A percentile compares a stretch with the other conserved stretches of the same genome.
phyloP scores from a whole-genome alignment of 306 rosid genomes.

The Dryas alaskensis region DNA sequence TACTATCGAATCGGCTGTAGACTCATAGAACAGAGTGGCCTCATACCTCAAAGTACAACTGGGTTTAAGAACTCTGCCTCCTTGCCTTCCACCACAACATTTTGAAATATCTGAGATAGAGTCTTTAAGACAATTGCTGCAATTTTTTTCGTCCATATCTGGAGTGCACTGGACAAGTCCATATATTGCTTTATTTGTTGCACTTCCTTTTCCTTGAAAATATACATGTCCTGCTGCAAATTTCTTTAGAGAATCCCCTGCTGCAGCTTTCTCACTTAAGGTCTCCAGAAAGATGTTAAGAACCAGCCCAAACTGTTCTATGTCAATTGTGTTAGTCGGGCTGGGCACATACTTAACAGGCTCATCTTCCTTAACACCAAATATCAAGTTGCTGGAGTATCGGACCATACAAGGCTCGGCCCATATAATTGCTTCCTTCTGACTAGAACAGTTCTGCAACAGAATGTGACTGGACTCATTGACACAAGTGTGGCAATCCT shows the following conservation, averaged over 20 bases:
- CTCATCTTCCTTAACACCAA: neutral
- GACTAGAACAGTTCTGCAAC: neutral
- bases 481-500: neutral
- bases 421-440: conserved; percentile 11
- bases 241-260: too few relatives aligned
- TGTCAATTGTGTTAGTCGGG: neutral
- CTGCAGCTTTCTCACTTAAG: too few relatives aligned
- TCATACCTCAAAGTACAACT: conserved; percentile 20
- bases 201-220: too few relatives aligned
- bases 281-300: too few relatives aligned
- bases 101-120: neutral
- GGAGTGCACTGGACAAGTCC: conserved; percentile 12
- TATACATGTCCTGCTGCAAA: too few relatives aligned
- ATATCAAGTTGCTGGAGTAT: conserved; percentile 7
- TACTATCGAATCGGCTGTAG: conserved; percentile 6
- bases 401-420: neutral
- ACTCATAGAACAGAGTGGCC: neutral
- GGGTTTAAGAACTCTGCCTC: neutral
- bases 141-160: neutral
- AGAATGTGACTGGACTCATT: neutral
- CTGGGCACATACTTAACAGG: neutral
- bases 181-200: neutral
- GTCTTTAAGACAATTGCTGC: neutral
- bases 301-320: too few relatives aligned
- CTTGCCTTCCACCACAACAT: neutral